A percentile compares a stretch with the other conserved stretches of the same genome.
Evolutionary conservation across 2,329 filamentous ascomycete genomes (phyloP).

Genomic region (Thielaviopsis cerberus): DNA sequence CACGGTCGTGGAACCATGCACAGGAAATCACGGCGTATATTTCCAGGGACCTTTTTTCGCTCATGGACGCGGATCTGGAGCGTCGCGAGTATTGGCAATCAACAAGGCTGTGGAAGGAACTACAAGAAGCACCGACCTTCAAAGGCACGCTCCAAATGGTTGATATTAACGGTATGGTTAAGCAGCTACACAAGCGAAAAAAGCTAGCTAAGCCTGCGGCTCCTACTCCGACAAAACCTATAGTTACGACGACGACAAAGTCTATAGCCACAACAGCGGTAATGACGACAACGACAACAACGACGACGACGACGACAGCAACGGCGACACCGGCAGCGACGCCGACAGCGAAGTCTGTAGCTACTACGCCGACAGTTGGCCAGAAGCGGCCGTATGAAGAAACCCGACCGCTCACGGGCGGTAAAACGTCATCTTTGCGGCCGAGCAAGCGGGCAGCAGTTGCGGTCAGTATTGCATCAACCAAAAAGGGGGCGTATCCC

Average conservation of each 20-base stretch:
- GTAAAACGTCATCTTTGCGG: conserved; percentile 7
- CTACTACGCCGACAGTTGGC: background rate
- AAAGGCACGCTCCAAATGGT: background rate
- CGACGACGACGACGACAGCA: too few relatives aligned
- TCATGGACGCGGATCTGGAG: conserved; percentile 9
- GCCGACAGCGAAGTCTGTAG: too few relatives aligned
- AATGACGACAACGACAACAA: too few relatives aligned
- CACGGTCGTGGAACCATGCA: background rate
- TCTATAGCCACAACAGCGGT: too few relatives aligned
- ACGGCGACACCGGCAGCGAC: too few relatives aligned
- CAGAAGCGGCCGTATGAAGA: conserved; percentile 7
- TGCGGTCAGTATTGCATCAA: background rate
- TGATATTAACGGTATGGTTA: background rate
- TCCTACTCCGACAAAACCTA: too few relatives aligned
- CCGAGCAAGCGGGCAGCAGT: conserved; percentile 2
- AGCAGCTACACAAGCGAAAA: conserved; percentile 3
- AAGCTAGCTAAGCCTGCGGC: background rate
- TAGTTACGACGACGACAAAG: too few relatives aligned
- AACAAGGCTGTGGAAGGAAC: background rate
- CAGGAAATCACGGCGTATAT: conserved; percentile 1
- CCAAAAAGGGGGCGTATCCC: background rate
- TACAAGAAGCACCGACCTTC: background rate
- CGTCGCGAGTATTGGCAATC: background rate
- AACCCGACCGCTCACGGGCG: background rate
- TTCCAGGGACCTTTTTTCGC: conserved; percentile 3